phyloP scores from a whole-genome alignment of 306 rosid species.

The Vachellia pachyceras region DNA sequence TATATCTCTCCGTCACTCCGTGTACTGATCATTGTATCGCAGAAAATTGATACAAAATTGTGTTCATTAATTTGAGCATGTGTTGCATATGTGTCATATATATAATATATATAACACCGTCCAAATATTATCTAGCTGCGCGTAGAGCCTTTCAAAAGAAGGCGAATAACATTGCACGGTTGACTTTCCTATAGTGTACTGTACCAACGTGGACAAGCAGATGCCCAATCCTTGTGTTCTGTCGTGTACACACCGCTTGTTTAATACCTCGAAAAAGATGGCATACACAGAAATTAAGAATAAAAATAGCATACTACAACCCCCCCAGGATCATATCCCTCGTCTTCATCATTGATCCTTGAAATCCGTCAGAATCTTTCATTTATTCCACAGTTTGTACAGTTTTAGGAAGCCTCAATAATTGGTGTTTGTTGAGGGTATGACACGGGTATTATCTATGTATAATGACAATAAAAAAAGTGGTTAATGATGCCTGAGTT shows the following conservation, averaged over 20 bases:
- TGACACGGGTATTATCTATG: conserved; percentile 12
- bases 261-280: background rate
- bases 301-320: background rate
- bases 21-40: background rate
- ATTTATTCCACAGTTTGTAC: background rate
- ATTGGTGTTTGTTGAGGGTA: conserved; percentile 25
- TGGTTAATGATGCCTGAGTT: background rate
- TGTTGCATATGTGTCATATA: background rate
- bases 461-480: conserved; percentile 20
- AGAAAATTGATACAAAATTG: background rate
- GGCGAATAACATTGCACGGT: conserved; percentile 26
- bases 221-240: conserved; percentile 33
- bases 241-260: background rate
- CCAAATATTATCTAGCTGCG: background rate
- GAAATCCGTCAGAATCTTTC: conserved; percentile 19
- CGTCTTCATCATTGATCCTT: background rate
- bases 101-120: background rate
- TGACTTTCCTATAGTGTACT: conserved; percentile 22
- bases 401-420: conserved; percentile 29
- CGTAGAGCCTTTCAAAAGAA: background rate
- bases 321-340: background rate
- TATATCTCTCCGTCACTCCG: background rate
- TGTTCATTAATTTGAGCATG: conserved; percentile 22
- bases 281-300: background rate
- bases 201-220: conserved; percentile 27